Conservation (phyloP, 2,329 filamentous ascomycete genomes). For the Paracoccidioides brasiliensis region DNA sequence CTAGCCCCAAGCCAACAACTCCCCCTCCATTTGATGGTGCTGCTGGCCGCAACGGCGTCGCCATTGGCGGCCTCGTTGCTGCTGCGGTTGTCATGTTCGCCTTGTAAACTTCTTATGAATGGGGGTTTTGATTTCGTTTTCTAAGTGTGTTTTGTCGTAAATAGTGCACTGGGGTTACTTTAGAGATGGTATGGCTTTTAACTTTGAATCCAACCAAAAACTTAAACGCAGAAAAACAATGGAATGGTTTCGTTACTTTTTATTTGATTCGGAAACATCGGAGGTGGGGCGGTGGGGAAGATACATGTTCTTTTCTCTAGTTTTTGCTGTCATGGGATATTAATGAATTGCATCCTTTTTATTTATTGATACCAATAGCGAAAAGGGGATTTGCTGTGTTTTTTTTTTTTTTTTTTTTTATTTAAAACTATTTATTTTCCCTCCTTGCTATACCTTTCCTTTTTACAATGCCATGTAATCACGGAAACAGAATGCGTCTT, state of each 20-base stretch:
- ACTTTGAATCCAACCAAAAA: not conserved
- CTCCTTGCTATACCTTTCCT: not conserved
- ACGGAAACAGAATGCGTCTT: not conserved
- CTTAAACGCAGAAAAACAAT: not conserved
- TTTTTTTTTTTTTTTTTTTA: not conserved
- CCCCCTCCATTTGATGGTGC: conserved; percentile 7
- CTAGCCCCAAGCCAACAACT: conserved; percentile 8
- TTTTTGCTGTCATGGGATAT: not conserved
- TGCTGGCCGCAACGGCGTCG: conserved; percentile 9
- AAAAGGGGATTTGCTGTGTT: not conserved
- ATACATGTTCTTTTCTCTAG: not conserved
- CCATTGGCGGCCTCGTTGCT: conserved; percentile 10
- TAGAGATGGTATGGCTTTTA: not conserved
- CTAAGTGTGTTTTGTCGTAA: not conserved
- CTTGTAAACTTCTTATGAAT: conserved; percentile 8
- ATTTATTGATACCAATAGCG: not conserved
- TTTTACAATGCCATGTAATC: not conserved
- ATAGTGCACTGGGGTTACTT: not conserved
- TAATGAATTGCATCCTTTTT: not conserved
- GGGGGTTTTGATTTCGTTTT: too few species aligned
- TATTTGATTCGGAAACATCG: not conserved
- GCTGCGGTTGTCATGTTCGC: conserved; percentile 11
- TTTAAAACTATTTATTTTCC: not conserved
- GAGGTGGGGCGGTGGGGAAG: not conserved
- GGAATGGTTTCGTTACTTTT: not conserved